phyloP scores from a whole-genome alignment of 1,284 basidiomycete species.

The Pseudozyma tsukubaensis region DNA sequence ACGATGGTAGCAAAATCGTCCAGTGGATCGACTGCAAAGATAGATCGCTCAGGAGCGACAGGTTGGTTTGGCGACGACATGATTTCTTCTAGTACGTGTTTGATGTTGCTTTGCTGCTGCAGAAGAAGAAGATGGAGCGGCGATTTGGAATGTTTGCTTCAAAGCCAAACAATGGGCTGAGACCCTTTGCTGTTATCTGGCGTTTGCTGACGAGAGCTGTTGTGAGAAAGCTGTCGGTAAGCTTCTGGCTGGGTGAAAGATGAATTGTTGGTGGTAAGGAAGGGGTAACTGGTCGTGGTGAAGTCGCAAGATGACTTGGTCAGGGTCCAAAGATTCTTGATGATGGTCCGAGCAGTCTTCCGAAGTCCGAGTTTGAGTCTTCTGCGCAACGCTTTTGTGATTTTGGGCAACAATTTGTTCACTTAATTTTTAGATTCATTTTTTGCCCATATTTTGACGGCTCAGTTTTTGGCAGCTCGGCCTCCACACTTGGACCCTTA shows the following conservation, averaged over 20 bases:
- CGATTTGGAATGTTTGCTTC: no score
- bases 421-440: conserved; percentile 2
- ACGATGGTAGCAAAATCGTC: conserved; percentile 93
- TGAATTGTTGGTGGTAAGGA: no score
- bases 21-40: conserved; percentile 89
- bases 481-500: conserved; percentile 16
- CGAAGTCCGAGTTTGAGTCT: conserved; percentile 6
- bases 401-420: background rate
- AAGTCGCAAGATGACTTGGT: background rate
- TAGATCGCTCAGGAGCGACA: conserved; percentile 77
- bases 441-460: conserved; percentile 2
- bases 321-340: background rate
- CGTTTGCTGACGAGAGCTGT: no score
- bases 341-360: conserved; percentile 1
- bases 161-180: no score
- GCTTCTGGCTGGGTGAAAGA: no score
- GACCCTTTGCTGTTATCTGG: no score
- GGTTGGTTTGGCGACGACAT: conserved; percentile 40
- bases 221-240: no score
- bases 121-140: background rate
- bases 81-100: background rate
- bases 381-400: background rate
- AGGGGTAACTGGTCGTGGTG: background rate
- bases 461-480: background rate
- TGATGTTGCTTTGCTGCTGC: no score